These are phyloP conservation scores for Grosmannia clavigera DNA, from an alignment of 2,329 filamentous ascomycete genomes.

Conservation along the genomic window DNA sequence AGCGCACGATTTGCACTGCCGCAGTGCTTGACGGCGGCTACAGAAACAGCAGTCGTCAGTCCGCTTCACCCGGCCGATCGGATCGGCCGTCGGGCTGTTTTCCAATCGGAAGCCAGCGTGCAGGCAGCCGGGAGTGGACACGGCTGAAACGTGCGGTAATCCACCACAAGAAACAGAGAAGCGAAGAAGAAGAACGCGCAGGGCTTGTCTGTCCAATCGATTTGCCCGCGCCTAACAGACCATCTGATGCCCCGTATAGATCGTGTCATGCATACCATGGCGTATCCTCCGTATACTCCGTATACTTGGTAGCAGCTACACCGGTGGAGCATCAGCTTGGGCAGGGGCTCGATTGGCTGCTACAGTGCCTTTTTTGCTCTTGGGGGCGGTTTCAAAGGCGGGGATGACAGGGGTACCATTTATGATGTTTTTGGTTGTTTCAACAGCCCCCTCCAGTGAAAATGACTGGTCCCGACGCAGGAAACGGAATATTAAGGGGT, in stretches of 20 bases:
- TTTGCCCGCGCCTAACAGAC: neutral
- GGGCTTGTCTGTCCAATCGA: constrained; percentile 2
- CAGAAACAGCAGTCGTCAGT: too few species aligned
- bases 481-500: neutral
- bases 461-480: neutral
- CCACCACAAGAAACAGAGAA: neutral
- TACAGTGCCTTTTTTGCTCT: neutral
- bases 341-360: neutral
- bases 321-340: neutral
- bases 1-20: too few species aligned
- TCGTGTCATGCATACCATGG: neutral
- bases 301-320: neutral
- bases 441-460: neutral
- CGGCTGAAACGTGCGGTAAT: neutral
- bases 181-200: neutral
- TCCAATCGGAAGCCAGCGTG: too few species aligned
- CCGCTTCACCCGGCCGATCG: too few species aligned
- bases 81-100: too few species aligned
- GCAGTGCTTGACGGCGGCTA: too few species aligned
- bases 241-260: neutral
- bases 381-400: neutral
- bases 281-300: neutral
- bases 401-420: neutral
- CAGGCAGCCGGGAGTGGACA: too few species aligned
- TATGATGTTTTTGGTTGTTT: neutral